Evolutionary conservation across 2,329 filamentous ascomycete species (phyloP).

Genomic region (Colletotrichum abscissum): DNA sequence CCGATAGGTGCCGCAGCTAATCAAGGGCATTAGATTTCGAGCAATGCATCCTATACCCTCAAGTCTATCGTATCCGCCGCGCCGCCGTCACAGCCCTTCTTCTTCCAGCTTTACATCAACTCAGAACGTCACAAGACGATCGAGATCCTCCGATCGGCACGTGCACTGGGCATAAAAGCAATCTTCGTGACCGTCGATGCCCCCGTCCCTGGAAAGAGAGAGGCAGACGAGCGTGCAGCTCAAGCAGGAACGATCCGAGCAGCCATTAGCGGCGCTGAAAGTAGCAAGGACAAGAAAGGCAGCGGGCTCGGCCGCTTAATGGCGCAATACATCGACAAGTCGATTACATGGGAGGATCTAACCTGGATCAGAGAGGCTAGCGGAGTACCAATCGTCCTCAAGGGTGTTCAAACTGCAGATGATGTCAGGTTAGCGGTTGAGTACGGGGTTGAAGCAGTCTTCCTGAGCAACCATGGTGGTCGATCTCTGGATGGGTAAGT

Average conservation of each 20-base stretch:
- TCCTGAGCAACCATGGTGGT: slow-evolving; percentile 78
- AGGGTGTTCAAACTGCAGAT: slow-evolving; percentile 74
- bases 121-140: slow-evolving; percentile 63
- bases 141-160: slow-evolving; percentile 57
- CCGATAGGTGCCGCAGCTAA: neutral
- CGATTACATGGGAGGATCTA: slow-evolving; percentile 72
- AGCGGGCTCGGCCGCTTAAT: slow-evolving; percentile 57
- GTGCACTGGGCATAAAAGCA: slow-evolving; percentile 57
- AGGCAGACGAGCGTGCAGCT: slow-evolving; percentile 56
- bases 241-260: slow-evolving; percentile 54
- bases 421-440: slow-evolving; percentile 72
- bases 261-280: slow-evolving; percentile 56
- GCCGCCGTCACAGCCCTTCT: slow-evolving; percentile 53
- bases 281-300: slow-evolving; percentile 61
- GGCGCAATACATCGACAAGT: slow-evolving; percentile 65
- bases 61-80: slow-evolving; percentile 53
- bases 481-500: slow-evolving; percentile 57
- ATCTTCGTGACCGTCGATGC: slow-evolving; percentile 70
- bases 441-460: slow-evolving; percentile 72
- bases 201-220: slow-evolving; percentile 66
- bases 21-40: slow-evolving; percentile 51
- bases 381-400: slow-evolving; percentile 70
- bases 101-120: slow-evolving; percentile 73
- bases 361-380: slow-evolving; percentile 65
- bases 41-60: slow-evolving; percentile 61